Evolutionary conservation across 306 rosid species (phyloP), one percentile per base, ranked within the genome.

Genomic region (Carpinus viminea): DNA sequence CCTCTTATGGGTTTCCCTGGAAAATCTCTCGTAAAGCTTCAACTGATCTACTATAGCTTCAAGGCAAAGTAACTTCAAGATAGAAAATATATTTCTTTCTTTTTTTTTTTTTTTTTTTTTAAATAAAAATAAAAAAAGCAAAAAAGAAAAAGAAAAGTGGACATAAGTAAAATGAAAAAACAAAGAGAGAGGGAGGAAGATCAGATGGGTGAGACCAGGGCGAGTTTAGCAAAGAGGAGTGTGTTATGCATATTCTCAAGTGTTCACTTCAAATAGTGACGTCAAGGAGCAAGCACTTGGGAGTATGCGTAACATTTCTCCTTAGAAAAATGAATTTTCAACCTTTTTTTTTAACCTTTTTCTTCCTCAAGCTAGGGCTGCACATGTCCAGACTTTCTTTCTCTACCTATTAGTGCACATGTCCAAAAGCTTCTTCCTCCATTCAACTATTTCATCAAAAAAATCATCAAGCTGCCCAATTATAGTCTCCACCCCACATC

Each of bases 361-460:
- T 51, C 11, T 46, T 28, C n/a, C 60, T 60, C 53, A 61, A 41
- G 57, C 71, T 60, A 73, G 72, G 71, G 77, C 74, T 75, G 70
- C 73, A 47, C 75, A 65, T 79, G 43, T 61, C 78, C 73, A 75
- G 72, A 69, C 48, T 21, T 76, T 20, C 48, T 52, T 28, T 80
- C 41, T 85, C 91, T 90, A 92, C 73, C 91, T 90, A 73, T 83
- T 86, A 76, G 85, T 86, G 78, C 96, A 92, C 88, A 92, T 85
- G 75, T 92, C 97, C 89, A 90, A 87, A 89, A 93, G 96, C 83
- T 88, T 91, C 87, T 93, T 89, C 83, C 97, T 93, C 73, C 96
- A 93, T 54, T 93, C 96, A 46, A 86, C 97, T 73, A 93, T 93
- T 80, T 93, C 97, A 85, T 93, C 97, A 72, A 93, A 90, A 85